Evolutionary conservation across 257 asterid genomes (phyloP).

Genomic region (Fraxinus excelsior): DNA sequence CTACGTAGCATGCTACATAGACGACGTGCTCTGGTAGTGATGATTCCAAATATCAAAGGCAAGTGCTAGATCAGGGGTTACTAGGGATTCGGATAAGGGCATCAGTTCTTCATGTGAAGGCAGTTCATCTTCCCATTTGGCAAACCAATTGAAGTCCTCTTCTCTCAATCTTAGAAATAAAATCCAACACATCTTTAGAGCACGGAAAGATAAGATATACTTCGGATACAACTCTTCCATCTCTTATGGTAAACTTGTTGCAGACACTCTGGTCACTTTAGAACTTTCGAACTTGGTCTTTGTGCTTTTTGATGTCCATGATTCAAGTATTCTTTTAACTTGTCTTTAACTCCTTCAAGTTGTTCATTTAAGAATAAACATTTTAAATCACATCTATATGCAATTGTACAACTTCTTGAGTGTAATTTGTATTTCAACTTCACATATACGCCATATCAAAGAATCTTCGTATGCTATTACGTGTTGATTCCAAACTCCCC

Average conservation of each 20-base stretch:
- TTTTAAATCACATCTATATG: slow-evolving; percentile 91
- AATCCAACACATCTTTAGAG: slow-evolving; percentile 19
- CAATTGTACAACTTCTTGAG: slow-evolving; percentile 88
- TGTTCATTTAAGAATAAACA: slow-evolving; percentile 84
- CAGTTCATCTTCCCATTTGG: no score
- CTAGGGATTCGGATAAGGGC: no score
- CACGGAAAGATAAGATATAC: slow-evolving; percentile 42
- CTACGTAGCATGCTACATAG: no score
- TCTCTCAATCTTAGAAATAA: no score
- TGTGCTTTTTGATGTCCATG: slow-evolving; percentile 63
- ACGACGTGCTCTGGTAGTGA: no score
- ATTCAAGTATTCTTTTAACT: slow-evolving; percentile 84
- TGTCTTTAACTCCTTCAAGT: slow-evolving; percentile 76
- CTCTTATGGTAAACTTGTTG: slow-evolving; percentile 44
- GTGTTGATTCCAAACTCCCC: slow-evolving; percentile 85
- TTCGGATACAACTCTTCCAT: slow-evolving; percentile 53
- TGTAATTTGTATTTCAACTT: slow-evolving; percentile 93
- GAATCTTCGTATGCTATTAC: slow-evolving; percentile 76
- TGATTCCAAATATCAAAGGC: no score
- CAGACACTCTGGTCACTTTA: slow-evolving; percentile 43
- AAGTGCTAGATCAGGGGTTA: no score
- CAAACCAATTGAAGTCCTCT: no score
- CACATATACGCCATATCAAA: slow-evolving; percentile 92
- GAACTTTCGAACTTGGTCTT: slow-evolving; percentile 58
- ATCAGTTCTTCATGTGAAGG: no score